phyloP scores from a whole-genome alignment of 1,284 basidiomycete species.

The Sphagnurus paluster region DNA sequence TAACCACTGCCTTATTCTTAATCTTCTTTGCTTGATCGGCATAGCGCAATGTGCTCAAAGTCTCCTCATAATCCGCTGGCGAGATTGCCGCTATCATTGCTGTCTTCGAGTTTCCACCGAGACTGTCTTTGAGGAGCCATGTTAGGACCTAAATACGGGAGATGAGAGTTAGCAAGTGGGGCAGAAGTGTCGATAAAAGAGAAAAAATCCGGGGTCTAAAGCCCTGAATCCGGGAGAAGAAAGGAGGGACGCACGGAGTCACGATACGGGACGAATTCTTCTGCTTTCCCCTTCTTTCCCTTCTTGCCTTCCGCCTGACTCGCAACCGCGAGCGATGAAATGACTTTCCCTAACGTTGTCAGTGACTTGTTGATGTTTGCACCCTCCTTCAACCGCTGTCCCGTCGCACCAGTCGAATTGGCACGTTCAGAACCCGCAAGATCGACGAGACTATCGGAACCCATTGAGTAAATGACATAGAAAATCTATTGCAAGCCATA shows the following conservation, averaged over 20 bases:
- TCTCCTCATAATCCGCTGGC: constrained; percentile 98
- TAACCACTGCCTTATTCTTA: constrained; percentile 98
- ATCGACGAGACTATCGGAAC: constrained; percentile 73
- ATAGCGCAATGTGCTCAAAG: constrained; percentile 91
- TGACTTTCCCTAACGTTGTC: constrained; percentile 97
- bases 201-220: no score
- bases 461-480: constrained; percentile 7
- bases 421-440: constrained; percentile 97
- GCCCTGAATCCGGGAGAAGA: constrained; percentile 3
- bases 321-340: constrained; percentile 84
- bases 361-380: constrained; percentile 98
- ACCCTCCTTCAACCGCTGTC: constrained; percentile 91
- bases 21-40: constrained; percentile 99
- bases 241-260: constrained; percentile 72
- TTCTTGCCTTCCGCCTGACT: constrained; percentile 71
- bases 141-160: constrained; percentile 74
- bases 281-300: constrained; percentile 81
- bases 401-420: constrained; percentile 96
- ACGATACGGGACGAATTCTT: constrained; percentile 92
- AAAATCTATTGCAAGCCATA: constrained; percentile 32
- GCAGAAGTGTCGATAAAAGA: no score
- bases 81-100: constrained; percentile 99
- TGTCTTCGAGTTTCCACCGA: constrained; percentile 94
- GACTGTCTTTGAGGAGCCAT: constrained; percentile 96
- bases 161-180: no score